Conservation (phyloP, 2,329 filamentous ascomycete genomes). For the Colletotrichum sojae region DNA sequence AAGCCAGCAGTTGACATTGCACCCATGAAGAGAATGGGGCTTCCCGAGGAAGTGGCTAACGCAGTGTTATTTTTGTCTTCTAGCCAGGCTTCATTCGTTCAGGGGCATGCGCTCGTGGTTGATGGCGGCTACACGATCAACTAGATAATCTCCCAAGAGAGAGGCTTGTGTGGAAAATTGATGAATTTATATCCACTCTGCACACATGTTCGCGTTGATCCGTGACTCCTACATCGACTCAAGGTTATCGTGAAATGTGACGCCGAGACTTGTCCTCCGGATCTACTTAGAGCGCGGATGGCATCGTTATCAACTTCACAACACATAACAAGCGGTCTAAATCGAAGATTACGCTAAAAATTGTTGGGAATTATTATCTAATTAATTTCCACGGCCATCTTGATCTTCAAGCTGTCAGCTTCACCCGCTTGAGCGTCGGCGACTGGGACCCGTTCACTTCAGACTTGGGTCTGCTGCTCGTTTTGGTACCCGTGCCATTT, state of each 20-base stretch:
- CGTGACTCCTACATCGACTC: too few species aligned
- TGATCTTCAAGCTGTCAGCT: constrained; percentile 8
- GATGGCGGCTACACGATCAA: constrained; percentile 68
- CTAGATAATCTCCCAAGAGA: constrained; percentile 38
- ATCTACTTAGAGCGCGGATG: too few species aligned
- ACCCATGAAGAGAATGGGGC: constrained; percentile 66
- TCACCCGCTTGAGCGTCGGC: constrained; percentile 30
- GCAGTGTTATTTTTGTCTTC: constrained; percentile 65
- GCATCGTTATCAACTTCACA: too few species aligned
- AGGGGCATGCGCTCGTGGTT: constrained; percentile 66
- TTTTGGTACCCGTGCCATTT: background rate
- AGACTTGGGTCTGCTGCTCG: constrained; percentile 2
- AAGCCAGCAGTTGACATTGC: constrained; percentile 60
- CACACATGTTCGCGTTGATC: too few species aligned
- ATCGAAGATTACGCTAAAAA: too few species aligned
- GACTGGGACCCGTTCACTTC: constrained; percentile 16
- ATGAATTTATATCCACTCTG: too few species aligned
- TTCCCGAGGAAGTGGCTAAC: constrained; percentile 63
- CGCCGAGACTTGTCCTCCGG: too few species aligned
- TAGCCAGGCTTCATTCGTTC: constrained; percentile 63
- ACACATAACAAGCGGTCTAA: too few species aligned
- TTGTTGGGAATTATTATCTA: too few species aligned
- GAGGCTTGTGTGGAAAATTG: background rate
- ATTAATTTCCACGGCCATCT: background rate
- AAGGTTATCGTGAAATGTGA: too few species aligned